phyloP scores from a whole-genome alignment of 176 grass and related monocot genomes.

The Melocanna baccifera region DNA sequence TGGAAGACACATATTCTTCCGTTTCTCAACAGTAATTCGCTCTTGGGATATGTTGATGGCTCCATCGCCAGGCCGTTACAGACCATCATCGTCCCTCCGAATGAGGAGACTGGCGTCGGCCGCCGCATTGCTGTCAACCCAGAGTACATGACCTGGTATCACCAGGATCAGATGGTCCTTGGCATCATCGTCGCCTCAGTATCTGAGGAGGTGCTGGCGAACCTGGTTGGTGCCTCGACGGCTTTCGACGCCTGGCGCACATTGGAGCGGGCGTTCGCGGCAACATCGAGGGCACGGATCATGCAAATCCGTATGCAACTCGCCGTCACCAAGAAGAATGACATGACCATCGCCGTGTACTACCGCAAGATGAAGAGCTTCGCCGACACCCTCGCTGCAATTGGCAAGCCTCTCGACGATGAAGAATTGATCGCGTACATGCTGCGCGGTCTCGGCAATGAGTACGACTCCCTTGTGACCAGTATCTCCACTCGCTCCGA shows the following conservation, averaged over 20 bases:
- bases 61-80: neutral
- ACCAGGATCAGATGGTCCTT: neutral
- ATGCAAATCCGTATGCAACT: no score
- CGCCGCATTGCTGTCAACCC: neutral
- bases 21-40: neutral
- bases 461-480: no score
- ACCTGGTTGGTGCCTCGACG: neutral
- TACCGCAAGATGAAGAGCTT: no score
- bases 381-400: no score
- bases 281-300: neutral
- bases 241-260: neutral
- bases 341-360: no score
- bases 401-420: no score
- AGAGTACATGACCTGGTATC: neutral
- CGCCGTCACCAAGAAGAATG: no score
- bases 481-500: no score
- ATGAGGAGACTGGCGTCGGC: neutral
- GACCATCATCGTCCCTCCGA: neutral
- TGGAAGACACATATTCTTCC: neutral
- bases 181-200: neutral
- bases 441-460: no score
- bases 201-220: neutral
- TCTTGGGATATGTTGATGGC: neutral
- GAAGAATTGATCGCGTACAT: no score
- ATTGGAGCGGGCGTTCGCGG: neutral